Base-by-base conservation (phyloP, 352 stramenopile genomes). In the Phytophthora sansomeana region DNA sequence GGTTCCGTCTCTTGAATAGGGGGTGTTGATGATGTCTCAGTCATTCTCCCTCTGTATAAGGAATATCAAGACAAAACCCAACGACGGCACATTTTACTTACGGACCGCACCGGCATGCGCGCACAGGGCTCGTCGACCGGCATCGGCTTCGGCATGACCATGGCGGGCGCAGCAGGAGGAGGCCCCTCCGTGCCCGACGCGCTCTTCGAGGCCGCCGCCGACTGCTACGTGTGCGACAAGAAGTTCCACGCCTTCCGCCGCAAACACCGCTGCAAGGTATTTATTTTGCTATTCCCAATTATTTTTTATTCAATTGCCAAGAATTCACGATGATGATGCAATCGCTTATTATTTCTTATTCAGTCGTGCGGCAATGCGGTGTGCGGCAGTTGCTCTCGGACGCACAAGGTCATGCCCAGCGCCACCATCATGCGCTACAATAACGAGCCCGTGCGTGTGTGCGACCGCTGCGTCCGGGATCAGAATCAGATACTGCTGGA, bases 171-270 rank as follows among this genome's bases (percentile, higher is more conserved):
- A 9, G 33, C 51, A 17, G 55, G 54, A 3, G 55, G 63, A 21
- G 46, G 36, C 13, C 56, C 67, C 41, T 51, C 63, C 41, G 74
- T 83, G 42, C 67, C 78, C 19, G 76, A 87, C 47, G 52, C 76
- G 50, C 57, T 69, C 53, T 95, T 81, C 39, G 85, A 95, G 36
- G 75, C 81, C 4, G 71, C 83, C 5, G 41, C 53, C 55, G 87
- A 95, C 63, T 95, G 87, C 68, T 80, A 71, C 53, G 80, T 91
- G 56, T 95, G 87, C 67, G 75, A 91, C 42, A 95, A 93, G 66
- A 93, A 92, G 52, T 94, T 95, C 64, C 83, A 94, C 74, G 83
- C 85, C 19, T 95, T 95, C 46, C 85, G 87, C 29, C 83, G 85
- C 59, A 95, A 94, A 54, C 85, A 95, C 59, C 87, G 87, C 46